Evolutionary conservation across 208 protist species (phyloP).

Genomic region (Crithidia expoeki): DNA sequence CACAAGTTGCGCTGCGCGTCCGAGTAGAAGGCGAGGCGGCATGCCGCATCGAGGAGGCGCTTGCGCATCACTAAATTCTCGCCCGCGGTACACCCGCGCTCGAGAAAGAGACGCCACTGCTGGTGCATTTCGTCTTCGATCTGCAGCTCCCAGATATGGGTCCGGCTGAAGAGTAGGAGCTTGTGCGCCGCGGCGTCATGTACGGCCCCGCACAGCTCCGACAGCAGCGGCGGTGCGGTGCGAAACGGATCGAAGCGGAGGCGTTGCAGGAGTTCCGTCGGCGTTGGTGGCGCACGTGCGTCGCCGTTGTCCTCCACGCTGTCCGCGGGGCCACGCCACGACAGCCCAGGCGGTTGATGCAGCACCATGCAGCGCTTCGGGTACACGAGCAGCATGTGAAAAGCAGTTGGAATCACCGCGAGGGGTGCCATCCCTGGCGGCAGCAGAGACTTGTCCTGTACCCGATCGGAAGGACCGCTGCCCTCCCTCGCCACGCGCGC

Average conservation of each 20-base stretch:
- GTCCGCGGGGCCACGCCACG: constrained; percentile 49
- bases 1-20: constrained; percentile 38
- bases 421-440: constrained; percentile 15
- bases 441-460: not conserved
- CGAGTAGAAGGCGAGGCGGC: constrained; percentile 47
- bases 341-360: constrained; percentile 78
- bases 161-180: constrained; percentile 61
- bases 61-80: constrained; percentile 39
- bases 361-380: constrained; percentile 75
- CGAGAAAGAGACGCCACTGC: constrained; percentile 81
- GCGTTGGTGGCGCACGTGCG: constrained; percentile 9
- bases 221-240: not conserved
- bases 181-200: constrained; percentile 52
- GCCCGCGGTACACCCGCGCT: constrained; percentile 41
- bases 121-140: constrained; percentile 67
- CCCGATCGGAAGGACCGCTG: not conserved
- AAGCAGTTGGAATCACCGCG: constrained; percentile 88
- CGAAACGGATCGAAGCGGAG: constrained; percentile 78
- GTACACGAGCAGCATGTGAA: constrained; percentile 94
- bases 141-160: constrained; percentile 60
- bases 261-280: constrained; percentile 75
- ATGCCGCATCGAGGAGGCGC: constrained; percentile 67
- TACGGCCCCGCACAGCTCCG: constrained; percentile 41
- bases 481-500: constrained; percentile 7
- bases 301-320: constrained; percentile 1